A percentile compares a stretch with the other conserved stretches of the same genome.
Conservation (phyloP, 1,284 basidiomycete species). For the Trametes sp. region DNA sequence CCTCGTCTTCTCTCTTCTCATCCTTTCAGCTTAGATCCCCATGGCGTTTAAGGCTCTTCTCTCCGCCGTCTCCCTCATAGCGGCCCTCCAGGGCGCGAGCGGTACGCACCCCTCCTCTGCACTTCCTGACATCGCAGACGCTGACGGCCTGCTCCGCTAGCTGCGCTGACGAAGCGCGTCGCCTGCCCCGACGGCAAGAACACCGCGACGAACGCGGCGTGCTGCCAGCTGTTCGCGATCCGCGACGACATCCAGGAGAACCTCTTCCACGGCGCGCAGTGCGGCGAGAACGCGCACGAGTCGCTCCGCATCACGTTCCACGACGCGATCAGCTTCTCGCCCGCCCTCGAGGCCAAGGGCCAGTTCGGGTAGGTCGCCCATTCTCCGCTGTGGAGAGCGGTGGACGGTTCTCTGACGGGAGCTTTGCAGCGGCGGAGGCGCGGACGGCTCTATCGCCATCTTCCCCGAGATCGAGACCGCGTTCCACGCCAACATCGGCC, state of each 20-base stretch:
- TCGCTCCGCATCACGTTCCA: constrained; percentile 43
- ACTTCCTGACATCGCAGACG: neutral
- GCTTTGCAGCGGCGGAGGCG: constrained; percentile 35
- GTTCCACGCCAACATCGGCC: constrained; percentile 38
- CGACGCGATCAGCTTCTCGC: constrained; percentile 40
- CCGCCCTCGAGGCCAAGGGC: constrained; percentile 26
- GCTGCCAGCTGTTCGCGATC: constrained; percentile 48
- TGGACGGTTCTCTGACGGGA: neutral
- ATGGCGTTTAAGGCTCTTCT: constrained; percentile 31
- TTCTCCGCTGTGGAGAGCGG: neutral
- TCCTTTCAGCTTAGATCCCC: neutral
- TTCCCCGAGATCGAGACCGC: constrained; percentile 35
- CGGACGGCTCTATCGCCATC: constrained; percentile 37
- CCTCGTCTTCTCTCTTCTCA: constrained; percentile 9
- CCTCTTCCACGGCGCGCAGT: constrained; percentile 43
- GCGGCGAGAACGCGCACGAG: constrained; percentile 42
- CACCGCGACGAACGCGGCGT: constrained; percentile 47
- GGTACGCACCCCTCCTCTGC: constrained; percentile 15
- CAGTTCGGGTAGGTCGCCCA: constrained; percentile 27
- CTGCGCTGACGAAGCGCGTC: constrained; percentile 32
- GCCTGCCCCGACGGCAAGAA: constrained; percentile 36
- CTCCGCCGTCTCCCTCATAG: constrained; percentile 25
- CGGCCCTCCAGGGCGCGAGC: constrained; percentile 25
- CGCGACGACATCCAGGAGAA: constrained; percentile 47
- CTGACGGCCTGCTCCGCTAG: constrained; percentile 6